phyloP scores from a whole-genome alignment of 352 stramenopile species.

The Phytophthora sp. region DNA sequence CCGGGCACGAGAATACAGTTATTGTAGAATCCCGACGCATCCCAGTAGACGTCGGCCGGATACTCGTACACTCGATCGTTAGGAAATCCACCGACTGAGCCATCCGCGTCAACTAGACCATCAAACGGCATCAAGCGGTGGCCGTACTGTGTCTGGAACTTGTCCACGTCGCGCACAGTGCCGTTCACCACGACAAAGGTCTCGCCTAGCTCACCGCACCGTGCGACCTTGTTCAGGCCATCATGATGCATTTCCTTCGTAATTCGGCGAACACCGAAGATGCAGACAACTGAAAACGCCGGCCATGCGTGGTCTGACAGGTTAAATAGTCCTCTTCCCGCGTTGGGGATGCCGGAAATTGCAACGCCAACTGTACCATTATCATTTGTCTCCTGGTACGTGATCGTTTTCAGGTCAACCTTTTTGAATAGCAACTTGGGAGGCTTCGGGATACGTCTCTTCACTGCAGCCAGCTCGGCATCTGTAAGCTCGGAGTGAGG shows the following conservation, averaged over 20 bases:
- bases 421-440: constrained; percentile 87
- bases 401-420: constrained; percentile 85
- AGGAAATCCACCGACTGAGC: constrained; percentile 82
- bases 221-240: constrained; percentile 86
- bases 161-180: constrained; percentile 85
- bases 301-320: constrained; percentile 80
- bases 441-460: constrained; percentile 82
- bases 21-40: constrained; percentile 89
- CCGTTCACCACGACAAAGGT: constrained; percentile 90
- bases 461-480: constrained; percentile 80
- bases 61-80: constrained; percentile 91
- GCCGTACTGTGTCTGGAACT: constrained; percentile 89
- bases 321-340: constrained; percentile 85
- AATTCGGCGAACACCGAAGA: constrained; percentile 87
- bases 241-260: constrained; percentile 89
- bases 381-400: constrained; percentile 86
- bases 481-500: constrained; percentile 79
- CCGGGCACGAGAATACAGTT: constrained; percentile 90
- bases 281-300: constrained; percentile 89
- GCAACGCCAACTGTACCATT: constrained; percentile 88
- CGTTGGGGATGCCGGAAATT: constrained; percentile 83
- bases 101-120: constrained; percentile 83
- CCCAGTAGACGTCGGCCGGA: constrained; percentile 85
- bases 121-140: constrained; percentile 84
- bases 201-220: constrained; percentile 83